Conservation (phyloP, 129 eudicot species). For the Helichrysum umbraculigerum region DNA sequence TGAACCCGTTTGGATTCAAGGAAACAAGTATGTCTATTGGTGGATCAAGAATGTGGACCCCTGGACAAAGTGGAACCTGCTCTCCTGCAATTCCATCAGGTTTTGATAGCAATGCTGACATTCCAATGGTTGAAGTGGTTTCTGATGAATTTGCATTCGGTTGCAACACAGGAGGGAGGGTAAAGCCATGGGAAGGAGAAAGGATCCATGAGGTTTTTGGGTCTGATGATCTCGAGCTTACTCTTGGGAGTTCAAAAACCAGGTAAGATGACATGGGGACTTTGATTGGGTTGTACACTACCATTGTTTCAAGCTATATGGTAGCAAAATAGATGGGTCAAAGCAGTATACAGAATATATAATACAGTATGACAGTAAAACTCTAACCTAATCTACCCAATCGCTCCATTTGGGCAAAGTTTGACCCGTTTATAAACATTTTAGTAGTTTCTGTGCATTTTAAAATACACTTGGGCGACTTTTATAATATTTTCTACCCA, state of each 20-base stretch:
- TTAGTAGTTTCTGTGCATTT: too few relatives aligned
- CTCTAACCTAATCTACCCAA: too few relatives aligned
- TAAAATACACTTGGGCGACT: too few relatives aligned
- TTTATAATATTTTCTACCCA: neutral
- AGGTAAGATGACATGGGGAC: constrained; percentile 32
- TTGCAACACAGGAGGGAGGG: constrained; percentile 42
- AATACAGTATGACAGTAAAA: too few relatives aligned
- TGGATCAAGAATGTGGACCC: constrained; percentile 68
- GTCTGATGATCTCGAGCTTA: constrained; percentile 85
- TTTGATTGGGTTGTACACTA: neutral
- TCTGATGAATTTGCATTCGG: constrained; percentile 82
- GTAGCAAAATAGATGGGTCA: too few relatives aligned
- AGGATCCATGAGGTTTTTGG: constrained; percentile 76
- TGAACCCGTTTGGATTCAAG: constrained; percentile 66
- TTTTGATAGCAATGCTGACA: constrained; percentile 50
- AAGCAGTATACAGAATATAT: too few relatives aligned
- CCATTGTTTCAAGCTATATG: neutral
- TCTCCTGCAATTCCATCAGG: constrained; percentile 71
- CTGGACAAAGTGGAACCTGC: constrained; percentile 82
- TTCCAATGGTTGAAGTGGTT: constrained; percentile 58
- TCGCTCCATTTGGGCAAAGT: too few relatives aligned
- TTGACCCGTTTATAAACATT: too few relatives aligned
- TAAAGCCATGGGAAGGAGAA: constrained; percentile 96
- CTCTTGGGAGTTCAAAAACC: constrained; percentile 68
- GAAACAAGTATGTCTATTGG: constrained; percentile 36